These are phyloP conservation scores for Mucor irregularis DNA, from an alignment of 371 early-diverging fungal genomes.

Conservation along the genomic window DNA sequence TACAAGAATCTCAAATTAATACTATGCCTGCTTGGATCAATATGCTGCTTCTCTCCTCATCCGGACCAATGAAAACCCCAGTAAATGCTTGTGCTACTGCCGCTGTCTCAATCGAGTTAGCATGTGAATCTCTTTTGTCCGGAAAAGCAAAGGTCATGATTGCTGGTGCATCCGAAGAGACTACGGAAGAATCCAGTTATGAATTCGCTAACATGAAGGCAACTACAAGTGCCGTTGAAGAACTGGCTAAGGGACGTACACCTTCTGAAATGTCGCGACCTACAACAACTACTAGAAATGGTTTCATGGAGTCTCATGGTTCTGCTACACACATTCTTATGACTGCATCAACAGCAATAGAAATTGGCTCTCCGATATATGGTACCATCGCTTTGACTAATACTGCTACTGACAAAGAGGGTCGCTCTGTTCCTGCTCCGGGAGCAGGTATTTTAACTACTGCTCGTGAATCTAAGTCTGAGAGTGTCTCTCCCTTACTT, in stretches of 20 bases:
- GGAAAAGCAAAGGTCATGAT: conserved; percentile 95
- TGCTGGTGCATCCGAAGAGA: conserved; percentile 94
- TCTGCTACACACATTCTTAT: conserved; percentile 90
- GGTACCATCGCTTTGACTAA: conserved; percentile 91
- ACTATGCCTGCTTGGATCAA: conserved; percentile 98
- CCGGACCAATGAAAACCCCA: conserved; percentile 96
- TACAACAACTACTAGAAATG: conserved; percentile 84
- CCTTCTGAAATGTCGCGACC: conserved; percentile 94
- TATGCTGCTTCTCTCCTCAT: conserved; percentile 92
- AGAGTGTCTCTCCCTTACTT: conserved; percentile 76
- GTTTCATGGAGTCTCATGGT: conserved; percentile 98
- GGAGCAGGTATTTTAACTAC: conserved; percentile 96
- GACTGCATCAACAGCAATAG: conserved; percentile 86
- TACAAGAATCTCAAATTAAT: conserved; percentile 96
- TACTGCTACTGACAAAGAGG: conserved; percentile 97
- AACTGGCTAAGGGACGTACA: conserved; percentile 84
- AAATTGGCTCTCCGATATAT: conserved; percentile 95
- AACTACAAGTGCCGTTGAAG: conserved; percentile 84
- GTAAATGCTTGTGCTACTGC: conserved; percentile 96
- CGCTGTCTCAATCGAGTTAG: conserved; percentile 91
- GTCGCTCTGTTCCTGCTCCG: conserved; percentile 94
- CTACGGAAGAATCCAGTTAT: conserved; percentile 90
- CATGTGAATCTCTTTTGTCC: conserved; percentile 84
- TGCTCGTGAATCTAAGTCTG: conserved; percentile 75
- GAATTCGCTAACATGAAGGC: conserved; percentile 99